Evolutionary conservation across 179 eudicot species (phyloP).

Genomic region (Sideroxylon spinosum): DNA sequence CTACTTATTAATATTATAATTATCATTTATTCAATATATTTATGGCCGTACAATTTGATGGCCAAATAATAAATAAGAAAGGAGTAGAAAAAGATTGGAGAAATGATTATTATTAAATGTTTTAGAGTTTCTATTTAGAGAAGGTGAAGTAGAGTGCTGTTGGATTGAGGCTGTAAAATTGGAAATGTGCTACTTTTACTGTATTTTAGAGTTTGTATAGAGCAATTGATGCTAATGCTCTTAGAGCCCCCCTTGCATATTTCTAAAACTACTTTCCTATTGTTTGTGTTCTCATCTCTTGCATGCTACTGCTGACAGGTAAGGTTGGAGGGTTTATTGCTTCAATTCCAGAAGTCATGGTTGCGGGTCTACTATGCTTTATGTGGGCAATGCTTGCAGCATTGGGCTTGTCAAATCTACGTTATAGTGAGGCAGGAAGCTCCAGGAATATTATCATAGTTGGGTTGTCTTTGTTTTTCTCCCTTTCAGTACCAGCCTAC

Average conservation of each 20-base stretch:
- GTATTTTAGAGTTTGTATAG: too few species aligned
- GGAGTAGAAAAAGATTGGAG: too few species aligned
- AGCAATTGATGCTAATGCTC: too few species aligned
- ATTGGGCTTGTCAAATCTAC: constrained; percentile 82
- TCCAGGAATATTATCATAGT: constrained; percentile 91
- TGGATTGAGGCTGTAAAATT: too few species aligned
- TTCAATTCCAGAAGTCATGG: constrained; percentile 91
- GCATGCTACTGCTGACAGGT: constrained; percentile 40
- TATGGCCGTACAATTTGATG: too few species aligned
- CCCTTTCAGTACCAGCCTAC: constrained; percentile 86
- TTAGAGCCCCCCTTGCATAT: neutral
- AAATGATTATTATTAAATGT: too few species aligned
- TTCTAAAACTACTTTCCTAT: neutral
- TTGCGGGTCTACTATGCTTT: constrained; percentile 90
- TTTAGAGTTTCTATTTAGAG: too few species aligned
- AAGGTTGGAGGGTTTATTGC: constrained; percentile 97
- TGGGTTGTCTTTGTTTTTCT: constrained; percentile 81
- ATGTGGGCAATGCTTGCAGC: constrained; percentile 99
- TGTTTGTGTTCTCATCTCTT: neutral
- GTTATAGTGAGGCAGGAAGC: constrained; percentile 97
- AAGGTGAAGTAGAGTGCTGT: too few species aligned
- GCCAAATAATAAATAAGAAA: too few species aligned
- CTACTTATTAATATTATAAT: too few species aligned
- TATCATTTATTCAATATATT: too few species aligned
- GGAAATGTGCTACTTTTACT: too few species aligned